Evolutionary conservation across 2,329 filamentous ascomycete species (phyloP).

Genomic region (Pestalotiopsis fici): DNA sequence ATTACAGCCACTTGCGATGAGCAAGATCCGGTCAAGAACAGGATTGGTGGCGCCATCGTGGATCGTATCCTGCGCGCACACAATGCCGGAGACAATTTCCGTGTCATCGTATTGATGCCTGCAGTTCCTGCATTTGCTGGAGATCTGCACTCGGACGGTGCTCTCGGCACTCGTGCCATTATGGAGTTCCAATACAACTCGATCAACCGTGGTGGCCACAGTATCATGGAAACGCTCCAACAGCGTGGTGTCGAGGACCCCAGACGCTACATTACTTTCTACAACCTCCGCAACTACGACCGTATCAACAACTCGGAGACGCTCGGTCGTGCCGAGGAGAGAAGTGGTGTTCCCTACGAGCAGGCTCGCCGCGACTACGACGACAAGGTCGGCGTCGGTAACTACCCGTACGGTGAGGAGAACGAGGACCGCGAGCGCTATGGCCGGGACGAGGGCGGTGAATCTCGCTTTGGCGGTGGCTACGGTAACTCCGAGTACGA

Average conservation of each 20-base stretch:
- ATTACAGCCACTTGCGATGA: constrained; percentile 76
- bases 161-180: constrained; percentile 74
- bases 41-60: constrained; percentile 77
- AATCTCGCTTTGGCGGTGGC: constrained; percentile 11
- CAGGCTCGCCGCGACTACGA: constrained; percentile 62
- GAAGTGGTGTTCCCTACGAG: constrained; percentile 68
- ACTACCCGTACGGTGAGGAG: constrained; percentile 19
- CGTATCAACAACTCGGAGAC: constrained; percentile 72
- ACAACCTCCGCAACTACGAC: constrained; percentile 83
- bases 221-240: constrained; percentile 72
- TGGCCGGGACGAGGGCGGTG: not conserved
- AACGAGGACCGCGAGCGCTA: constrained; percentile 28
- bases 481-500: not conserved
- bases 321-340: constrained; percentile 61
- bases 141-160: constrained; percentile 71
- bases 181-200: constrained; percentile 87
- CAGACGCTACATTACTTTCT: constrained; percentile 76
- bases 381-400: constrained; percentile 38
- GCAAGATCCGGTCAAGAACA: constrained; percentile 74
- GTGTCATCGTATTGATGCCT: constrained; percentile 77
- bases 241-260: constrained; percentile 68
- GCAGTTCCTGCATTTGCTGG: constrained; percentile 82
- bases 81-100: constrained; percentile 65
- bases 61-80: constrained; percentile 75
- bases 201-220: constrained; percentile 75